Evolutionary conservation across 176 grass and related monocot species (phyloP).

Genomic region (Paspalum vaginatum): DNA sequence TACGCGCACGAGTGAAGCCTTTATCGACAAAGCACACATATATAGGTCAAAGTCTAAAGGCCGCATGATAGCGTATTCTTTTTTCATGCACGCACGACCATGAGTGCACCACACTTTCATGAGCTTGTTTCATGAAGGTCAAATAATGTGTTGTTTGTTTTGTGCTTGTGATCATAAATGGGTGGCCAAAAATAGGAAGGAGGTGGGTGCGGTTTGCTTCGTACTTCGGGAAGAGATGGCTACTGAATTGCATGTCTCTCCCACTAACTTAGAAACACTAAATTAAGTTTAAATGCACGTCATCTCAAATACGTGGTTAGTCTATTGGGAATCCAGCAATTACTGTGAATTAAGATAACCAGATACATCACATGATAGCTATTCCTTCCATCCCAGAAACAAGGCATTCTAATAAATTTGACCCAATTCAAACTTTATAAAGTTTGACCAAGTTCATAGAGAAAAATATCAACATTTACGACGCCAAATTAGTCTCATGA

Average conservation of each 20-base stretch:
- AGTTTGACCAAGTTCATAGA: too few species aligned
- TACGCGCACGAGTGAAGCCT: conserved; percentile 19
- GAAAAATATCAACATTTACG: too few species aligned
- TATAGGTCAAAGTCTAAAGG: conserved; percentile 36
- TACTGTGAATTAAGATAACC: too few species aligned
- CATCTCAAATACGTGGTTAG: too few species aligned
- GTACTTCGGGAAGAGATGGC: conserved; percentile 29
- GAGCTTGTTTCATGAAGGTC: conserved; percentile 12
- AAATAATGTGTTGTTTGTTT: conserved; percentile 9
- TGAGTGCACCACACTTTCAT: conserved; percentile 29
- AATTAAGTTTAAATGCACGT: too few species aligned
- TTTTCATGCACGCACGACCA: conserved; percentile 28
- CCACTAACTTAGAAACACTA: too few species aligned
- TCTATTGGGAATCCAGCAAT: too few species aligned
- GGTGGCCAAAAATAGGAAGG: conserved; percentile 35
- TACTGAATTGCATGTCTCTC: conserved; percentile 4
- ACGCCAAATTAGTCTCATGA: too few species aligned
- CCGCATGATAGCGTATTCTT: conserved; percentile 27
- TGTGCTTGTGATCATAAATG: conserved; percentile 18
- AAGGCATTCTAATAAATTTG: too few species aligned
- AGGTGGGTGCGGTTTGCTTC: conserved; percentile 30
- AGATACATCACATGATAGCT: too few species aligned
- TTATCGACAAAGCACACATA: conserved; percentile 18
- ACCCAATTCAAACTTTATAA: too few species aligned
- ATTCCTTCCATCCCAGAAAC: too few species aligned